A percentile compares a stretch with the other conserved stretches of the same genome.
Conservation (phyloP, 192 early-diverging fungal genomes). For the Umbelopsis isabellina region DNA sequence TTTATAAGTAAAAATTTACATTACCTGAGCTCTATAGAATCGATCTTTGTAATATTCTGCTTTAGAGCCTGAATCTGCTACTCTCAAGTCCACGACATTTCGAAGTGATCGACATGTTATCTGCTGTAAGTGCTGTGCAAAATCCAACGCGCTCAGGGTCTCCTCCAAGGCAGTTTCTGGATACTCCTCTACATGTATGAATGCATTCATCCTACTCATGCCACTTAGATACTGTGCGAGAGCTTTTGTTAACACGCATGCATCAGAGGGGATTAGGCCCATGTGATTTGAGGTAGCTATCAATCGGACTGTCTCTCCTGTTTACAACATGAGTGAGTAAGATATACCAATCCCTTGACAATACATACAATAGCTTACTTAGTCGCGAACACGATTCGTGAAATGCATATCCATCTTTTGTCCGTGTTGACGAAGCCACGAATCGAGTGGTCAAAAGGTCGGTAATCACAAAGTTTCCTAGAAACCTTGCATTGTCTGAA, state of each 20-base stretch:
- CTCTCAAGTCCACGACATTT: background rate
- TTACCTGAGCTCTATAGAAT: background rate
- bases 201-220: background rate
- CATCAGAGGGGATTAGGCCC: slow-evolving; percentile 1
- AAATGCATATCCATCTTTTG: slow-evolving; percentile 8
- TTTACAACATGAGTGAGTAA: background rate
- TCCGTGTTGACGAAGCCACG: background rate
- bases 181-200: slow-evolving; percentile 17
- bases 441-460: slow-evolving; percentile 9
- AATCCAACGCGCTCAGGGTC: background rate
- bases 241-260: background rate
- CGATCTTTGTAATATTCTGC: slow-evolving; percentile 7
- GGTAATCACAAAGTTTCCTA: slow-evolving; percentile 1
- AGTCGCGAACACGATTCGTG: slow-evolving; percentile 1
- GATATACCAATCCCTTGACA: background rate
- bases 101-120: background rate
- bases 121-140: background rate
- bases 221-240: background rate
- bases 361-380: background rate
- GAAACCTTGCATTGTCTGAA: background rate
- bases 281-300: background rate
- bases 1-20: background rate
- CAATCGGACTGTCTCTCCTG: background rate
- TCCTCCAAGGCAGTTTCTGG: slow-evolving; percentile 5
- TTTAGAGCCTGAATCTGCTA: background rate